Evolutionary conservation across 2,329 filamentous ascomycete genomes (phyloP), one percentile per base, ranked within the genome.

Genomic region (Cordyceps pruinosa): DNA sequence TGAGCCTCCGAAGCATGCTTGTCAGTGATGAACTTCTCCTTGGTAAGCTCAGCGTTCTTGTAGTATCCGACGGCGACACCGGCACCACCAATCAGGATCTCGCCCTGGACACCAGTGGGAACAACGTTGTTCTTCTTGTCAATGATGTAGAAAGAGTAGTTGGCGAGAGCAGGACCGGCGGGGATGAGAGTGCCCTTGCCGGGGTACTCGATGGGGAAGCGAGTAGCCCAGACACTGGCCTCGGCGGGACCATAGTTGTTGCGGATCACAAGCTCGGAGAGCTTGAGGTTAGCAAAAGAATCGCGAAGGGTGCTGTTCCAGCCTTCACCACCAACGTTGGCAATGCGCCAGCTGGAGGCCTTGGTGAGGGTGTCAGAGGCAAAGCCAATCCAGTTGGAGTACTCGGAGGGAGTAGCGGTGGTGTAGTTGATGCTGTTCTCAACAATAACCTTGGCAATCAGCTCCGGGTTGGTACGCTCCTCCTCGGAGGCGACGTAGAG

Each of bases 41-140:
- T 12, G 6, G 60, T 64, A 0, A 60, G 41, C 13, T 64, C 58
- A 1, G 65, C 61, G 12, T 58, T 52, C 42, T 69, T 64, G 13
- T 78, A 61, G 60, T 79, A 79, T 3, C 75, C 76, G 1, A 57
- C 48, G 2, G 69, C 63, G 7, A 79, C 69, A 48, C 76, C 74
- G 1, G 73, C 66, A 6, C 77, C 77, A 2, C 63, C 61, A n/a
- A 64, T 61, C 41, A 59, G 55, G 25, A 65, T 60, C 51, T 66
- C 64, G 17, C 64, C 64, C 17, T 61, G 58, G n/a, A 60, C 57
- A 17, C 62, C 61, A 45, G 19, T 17, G 57, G 63, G 35, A 57
- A 56, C n/a, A 52, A 61, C 17, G 23, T 50, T 44, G 26, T 64
- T 59, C 2, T 66, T 56, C 8, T 64, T 59, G 54, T 77, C 71